These are phyloP conservation scores for Solanum chiquidenum DNA, from an alignment of 257 asterid species.

Conservation along the genomic window DNA sequence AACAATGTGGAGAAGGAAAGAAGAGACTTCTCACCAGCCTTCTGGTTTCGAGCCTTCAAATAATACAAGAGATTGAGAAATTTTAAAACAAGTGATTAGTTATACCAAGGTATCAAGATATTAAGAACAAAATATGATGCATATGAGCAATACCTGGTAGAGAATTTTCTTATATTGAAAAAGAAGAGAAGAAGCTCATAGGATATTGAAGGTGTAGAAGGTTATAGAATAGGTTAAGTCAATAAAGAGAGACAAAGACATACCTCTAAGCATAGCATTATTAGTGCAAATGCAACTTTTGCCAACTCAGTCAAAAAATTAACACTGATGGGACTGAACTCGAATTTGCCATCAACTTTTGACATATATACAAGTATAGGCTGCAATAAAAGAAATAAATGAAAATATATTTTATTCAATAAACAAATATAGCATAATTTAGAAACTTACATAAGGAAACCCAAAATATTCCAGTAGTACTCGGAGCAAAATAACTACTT, in stretches of 20 bases:
- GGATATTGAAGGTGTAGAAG: neutral
- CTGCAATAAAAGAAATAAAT: constrained; percentile 26
- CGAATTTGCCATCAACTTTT: constrained; percentile 90
- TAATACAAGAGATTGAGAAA: neutral
- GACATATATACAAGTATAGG: constrained; percentile 93
- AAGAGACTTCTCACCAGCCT: constrained; percentile 88
- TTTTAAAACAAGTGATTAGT: constrained; percentile 1
- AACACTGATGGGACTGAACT: constrained; percentile 94
- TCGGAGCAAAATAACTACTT: neutral
- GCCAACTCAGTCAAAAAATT: constrained; percentile 84
- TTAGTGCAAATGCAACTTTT: constrained; percentile 73
- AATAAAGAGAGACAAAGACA: neutral
- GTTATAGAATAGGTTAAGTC: neutral
- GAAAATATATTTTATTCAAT: neutral
- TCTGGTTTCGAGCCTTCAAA: constrained; percentile 71
- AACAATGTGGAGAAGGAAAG: constrained; percentile 67
- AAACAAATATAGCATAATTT: neutral
- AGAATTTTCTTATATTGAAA: neutral
- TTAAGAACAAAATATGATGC: neutral
- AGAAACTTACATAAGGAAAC: neutral
- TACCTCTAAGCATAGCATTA: constrained; percentile 94
- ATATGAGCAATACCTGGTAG: neutral
- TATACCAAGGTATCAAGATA: constrained; percentile 3
- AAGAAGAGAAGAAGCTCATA: neutral
- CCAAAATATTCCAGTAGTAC: neutral